Percentiles rank a stretch among this genome's conserved stretches.
phyloP scores from a whole-genome alignment of 768 basidiomycete genomes.

The Suillus ampliporus region DNA sequence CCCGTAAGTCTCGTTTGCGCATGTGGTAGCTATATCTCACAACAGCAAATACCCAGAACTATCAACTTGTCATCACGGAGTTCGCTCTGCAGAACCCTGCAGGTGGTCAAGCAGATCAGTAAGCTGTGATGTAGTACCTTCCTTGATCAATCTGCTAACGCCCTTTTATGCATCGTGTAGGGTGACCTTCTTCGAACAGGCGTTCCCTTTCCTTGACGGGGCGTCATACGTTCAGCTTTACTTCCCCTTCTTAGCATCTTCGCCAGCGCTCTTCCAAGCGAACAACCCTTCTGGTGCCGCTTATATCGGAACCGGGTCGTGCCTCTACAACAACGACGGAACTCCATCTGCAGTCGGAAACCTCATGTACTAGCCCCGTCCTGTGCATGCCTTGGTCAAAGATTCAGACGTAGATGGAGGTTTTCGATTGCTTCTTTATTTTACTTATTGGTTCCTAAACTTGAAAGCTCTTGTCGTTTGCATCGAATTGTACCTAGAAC shows the following conservation, averaged over 20 bases:
- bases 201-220: constrained; percentile 41
- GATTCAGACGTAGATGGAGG: neutral
- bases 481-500: neutral
- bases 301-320: constrained; percentile 34
- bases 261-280: constrained; percentile 29
- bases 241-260: constrained; percentile 43
- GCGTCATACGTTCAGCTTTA: constrained; percentile 39
- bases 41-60: constrained; percentile 23
- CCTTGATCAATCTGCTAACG: constrained; percentile 6
- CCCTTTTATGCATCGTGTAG: constrained; percentile 18
- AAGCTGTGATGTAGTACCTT: constrained; percentile 12
- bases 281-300: constrained; percentile 23
- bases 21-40: neutral
- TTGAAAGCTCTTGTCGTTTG: neutral
- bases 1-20: constrained; percentile 23
- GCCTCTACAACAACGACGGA: constrained; percentile 40
- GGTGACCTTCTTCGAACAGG: constrained; percentile 38
- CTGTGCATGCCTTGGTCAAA: neutral
- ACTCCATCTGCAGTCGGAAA: constrained; percentile 30
- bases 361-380: constrained; percentile 24
- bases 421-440: neutral
- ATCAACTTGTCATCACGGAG: constrained; percentile 36
- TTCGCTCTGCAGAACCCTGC: constrained; percentile 39
- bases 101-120: constrained; percentile 38
- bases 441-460: neutral